Evolutionary conservation across 1,284 basidiomycete species (phyloP), one percentile per base, ranked within the genome.

Genomic region (Lentinula novae-zelandiae): DNA sequence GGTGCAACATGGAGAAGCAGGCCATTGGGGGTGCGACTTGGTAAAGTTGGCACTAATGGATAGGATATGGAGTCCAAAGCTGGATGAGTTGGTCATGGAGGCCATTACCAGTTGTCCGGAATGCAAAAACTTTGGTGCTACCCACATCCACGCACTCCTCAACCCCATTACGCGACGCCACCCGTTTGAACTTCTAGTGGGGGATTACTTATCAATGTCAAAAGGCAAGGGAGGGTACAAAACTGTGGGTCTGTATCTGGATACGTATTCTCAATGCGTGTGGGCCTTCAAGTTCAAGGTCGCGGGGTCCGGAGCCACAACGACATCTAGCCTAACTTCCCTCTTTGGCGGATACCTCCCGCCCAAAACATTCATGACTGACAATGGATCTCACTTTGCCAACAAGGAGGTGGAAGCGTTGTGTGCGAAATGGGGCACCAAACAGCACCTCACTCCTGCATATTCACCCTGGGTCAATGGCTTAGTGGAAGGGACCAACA

Each of bases 341-440:
- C 72, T 78, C 1, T 68, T 64, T 36, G 40, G 68, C 0, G 52
- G 36, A 0, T 75, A 69, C 52, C 39, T 62, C 0, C 39, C 69
- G 4, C 62, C 71, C 0, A 71, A 78, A n/a, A 68, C 67, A 0
- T 68, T 78, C 63, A 76, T 77, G 73, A 66, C 71, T 0, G 75
- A 80, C 36, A 70, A 75, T 0, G 74, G 78, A 0, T 65, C 65
- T 0, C 74, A 79, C 52, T 79, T 79, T 63, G 66, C 74, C 31
- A 74, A 73, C 59, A 58, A 71, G 0, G 68, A 71, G 1, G 71
- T 80, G 0, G 7, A 49, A 0, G 64, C 63, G 1, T 72, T 69
- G 53, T 78, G 75, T 52, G 57, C 66, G 5, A 51, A 62, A 12
- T 58, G 69, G 15, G 63, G 64, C 0, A 67, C 68, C 2, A 59